A percentile compares a stretch with the other conserved stretches of the same genome.
phyloP scores from a whole-genome alignment of 2,329 filamentous ascomycete species.

The Leptographium lundbergii region DNA sequence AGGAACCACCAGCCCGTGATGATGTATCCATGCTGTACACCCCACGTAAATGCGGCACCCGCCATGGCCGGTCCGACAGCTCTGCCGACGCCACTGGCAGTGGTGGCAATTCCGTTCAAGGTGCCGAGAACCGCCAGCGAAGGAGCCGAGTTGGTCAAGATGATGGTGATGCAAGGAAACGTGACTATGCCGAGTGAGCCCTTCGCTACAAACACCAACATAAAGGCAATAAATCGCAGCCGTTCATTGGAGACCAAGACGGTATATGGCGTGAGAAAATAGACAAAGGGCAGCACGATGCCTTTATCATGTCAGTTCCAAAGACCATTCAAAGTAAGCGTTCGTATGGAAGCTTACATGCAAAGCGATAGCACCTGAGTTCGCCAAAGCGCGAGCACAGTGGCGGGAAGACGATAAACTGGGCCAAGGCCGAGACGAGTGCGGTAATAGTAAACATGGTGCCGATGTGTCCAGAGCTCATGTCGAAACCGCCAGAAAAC shows the following conservation, averaged over 20 bases:
- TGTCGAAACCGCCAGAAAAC: slow-evolving; percentile 71
- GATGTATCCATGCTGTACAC: slow-evolving; percentile 62
- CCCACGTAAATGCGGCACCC: slow-evolving; percentile 62
- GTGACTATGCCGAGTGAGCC: slow-evolving; percentile 67
- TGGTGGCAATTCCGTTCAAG: slow-evolving; percentile 81
- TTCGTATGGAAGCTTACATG: slow-evolving; percentile 25
- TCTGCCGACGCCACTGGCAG: slow-evolving; percentile 66
- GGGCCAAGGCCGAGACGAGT: slow-evolving; percentile 63
- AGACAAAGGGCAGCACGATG: slow-evolving; percentile 59
- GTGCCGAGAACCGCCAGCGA: slow-evolving; percentile 72
- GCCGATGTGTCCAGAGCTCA: slow-evolving; percentile 62
- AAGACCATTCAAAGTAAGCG: background rate
- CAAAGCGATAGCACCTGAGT: slow-evolving; percentile 57
- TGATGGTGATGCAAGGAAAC: slow-evolving; percentile 80
- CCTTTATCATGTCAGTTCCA: slow-evolving; percentile 21
- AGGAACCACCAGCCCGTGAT: slow-evolving; percentile 74
- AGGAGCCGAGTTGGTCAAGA: slow-evolving; percentile 75
- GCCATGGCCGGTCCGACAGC: slow-evolving; percentile 65
- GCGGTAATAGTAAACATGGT: slow-evolving; percentile 78
- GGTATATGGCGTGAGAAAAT: slow-evolving; percentile 71
- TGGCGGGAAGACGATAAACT: slow-evolving; percentile 75
- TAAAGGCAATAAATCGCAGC: slow-evolving; percentile 47
- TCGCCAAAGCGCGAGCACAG: slow-evolving; percentile 63
- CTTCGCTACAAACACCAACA: slow-evolving; percentile 60
- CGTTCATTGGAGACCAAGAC: slow-evolving; percentile 41